Evolutionary conservation across 495 filamentous ascomycete species (phyloP), one percentile per base, ranked within the genome.

Genomic region (Penicillium daleae): DNA sequence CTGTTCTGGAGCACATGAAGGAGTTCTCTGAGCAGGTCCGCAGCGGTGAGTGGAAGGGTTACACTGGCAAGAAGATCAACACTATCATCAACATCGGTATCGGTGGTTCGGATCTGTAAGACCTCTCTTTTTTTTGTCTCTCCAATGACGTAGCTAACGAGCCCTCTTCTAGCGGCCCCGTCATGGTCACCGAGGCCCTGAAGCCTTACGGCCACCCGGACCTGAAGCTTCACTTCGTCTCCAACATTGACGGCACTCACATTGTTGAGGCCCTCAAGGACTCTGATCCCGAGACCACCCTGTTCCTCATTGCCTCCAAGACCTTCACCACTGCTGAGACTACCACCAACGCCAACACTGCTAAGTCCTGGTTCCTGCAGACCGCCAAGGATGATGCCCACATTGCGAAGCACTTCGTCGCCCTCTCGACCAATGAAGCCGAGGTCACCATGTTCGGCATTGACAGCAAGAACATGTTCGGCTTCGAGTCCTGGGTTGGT

Each of bases 321-420:
- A 99, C 95, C 58, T 99, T 99, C 83, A 99, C 95, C 60, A 99
- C 95, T 7, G 95, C 95, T 52, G 95, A 99, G 85, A 99, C 95
- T 51, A 89, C 82, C 39, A 97, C 95, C 56, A 99, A 99, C 76
- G 96, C 95, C 74, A 97, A 96, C 83, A 90, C 90, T 42, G 95
- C 95, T 37, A 99, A 99, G 87, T 73, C 82, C 56, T 99, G 95
- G 96, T 99, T 99, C 86, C 85, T 98, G 61, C 85, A 97, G 82
- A 84, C 84, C 15, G 92, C 86, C 53, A 91, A 92, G 71, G 90
- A 96, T 32, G 75, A 85, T 40, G 67, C 78, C 12, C 80, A 86
- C 67, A 95, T 99, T 67, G 92, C 95, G 62, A 98, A 98, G 86
- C 95, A 99, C 83, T 99, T 99, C 67, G 95, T 97, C 39, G 96